Evolutionary conservation across 2,329 filamentous ascomycete species (phyloP).

Genomic region (Venturia aucupariae): DNA sequence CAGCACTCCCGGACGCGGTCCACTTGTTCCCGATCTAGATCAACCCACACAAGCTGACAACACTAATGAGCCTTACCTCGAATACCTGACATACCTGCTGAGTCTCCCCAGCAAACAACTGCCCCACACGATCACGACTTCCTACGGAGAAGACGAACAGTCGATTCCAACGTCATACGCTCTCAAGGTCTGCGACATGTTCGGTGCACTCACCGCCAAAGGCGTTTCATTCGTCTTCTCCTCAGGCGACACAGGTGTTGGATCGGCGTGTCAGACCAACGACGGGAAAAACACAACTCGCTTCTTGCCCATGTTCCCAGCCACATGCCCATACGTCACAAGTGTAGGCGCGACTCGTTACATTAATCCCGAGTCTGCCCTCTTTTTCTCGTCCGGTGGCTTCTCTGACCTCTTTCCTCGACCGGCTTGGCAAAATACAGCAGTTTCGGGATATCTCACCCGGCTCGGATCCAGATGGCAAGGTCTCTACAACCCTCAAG

Average conservation of each 20-base stretch:
- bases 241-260: conserved; percentile 32
- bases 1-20: conserved; percentile 14
- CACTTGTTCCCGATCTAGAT: conserved; percentile 39
- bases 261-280: conserved; percentile 37
- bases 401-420: conserved; percentile 36
- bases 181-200: conserved; percentile 31
- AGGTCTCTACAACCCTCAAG: conserved; percentile 12
- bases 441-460: not conserved
- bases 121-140: conserved; percentile 25
- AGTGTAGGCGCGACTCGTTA: conserved; percentile 27
- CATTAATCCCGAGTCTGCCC: conserved; percentile 21
- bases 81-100: conserved; percentile 30
- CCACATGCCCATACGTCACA: conserved; percentile 40
- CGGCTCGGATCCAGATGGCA: conserved; percentile 24
- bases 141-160: conserved; percentile 34
- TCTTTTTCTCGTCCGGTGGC: conserved; percentile 19
- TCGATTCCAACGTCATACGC: conserved; percentile 28
- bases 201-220: conserved; percentile 31
- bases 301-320: conserved; percentile 39
- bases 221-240: conserved; percentile 33
- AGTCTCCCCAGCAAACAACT: conserved; percentile 25
- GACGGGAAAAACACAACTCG: conserved; percentile 35
- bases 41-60: conserved; percentile 34
- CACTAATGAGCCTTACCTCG: conserved; percentile 39
- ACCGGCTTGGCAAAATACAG: conserved; percentile 5